Evolutionary conservation across 495 filamentous ascomycete species (phyloP).

Genomic region (Hyaloscypha variabilis): DNA sequence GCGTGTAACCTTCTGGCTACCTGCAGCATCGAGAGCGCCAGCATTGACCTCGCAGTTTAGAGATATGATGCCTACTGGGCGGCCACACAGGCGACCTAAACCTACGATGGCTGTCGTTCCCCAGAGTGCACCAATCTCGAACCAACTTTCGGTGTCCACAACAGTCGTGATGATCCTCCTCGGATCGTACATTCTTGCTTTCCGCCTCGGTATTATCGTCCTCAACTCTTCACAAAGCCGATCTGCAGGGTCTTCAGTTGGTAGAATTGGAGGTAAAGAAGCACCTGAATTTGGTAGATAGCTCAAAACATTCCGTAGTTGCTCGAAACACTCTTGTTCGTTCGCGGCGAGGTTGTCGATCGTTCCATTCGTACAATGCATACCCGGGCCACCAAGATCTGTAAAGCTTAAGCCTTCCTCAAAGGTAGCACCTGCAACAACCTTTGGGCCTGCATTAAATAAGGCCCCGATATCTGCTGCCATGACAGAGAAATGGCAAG

Average conservation of each 20-base stretch:
- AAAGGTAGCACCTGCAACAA: conserved; percentile 61
- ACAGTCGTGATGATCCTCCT: conserved; percentile 57
- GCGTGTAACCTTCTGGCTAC: conserved; percentile 60
- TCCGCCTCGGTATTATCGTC: conserved; percentile 57
- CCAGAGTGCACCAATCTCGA: conserved; percentile 65
- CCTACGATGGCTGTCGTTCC: conserved; percentile 62
- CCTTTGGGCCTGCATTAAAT: conserved; percentile 66
- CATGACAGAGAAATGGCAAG: conserved; percentile 69
- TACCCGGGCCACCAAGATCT: conserved; percentile 55
- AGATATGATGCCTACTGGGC: conserved; percentile 57
- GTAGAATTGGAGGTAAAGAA: conserved; percentile 51
- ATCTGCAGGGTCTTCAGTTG: conserved; percentile 48
- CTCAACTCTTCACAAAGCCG: conserved; percentile 51
- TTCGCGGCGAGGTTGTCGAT: conserved; percentile 65
- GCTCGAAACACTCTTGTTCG: conserved; percentile 62
- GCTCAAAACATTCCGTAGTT: conserved; percentile 55
- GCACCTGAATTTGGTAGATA: conserved; percentile 60
- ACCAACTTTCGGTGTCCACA: conserved; percentile 57
- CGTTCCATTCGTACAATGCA: conserved; percentile 68
- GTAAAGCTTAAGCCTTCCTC: conserved; percentile 60
- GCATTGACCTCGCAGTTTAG: conserved; percentile 63
- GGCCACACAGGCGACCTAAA: conserved; percentile 56
- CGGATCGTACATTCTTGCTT: conserved; percentile 62
- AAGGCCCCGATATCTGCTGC: conserved; percentile 61
- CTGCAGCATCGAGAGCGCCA: conserved; percentile 61